Percentiles rank a stretch among this genome's conserved stretches.
Conservation (phyloP, 768 basidiomycete genomes). For the Phylloporus scabripes region DNA sequence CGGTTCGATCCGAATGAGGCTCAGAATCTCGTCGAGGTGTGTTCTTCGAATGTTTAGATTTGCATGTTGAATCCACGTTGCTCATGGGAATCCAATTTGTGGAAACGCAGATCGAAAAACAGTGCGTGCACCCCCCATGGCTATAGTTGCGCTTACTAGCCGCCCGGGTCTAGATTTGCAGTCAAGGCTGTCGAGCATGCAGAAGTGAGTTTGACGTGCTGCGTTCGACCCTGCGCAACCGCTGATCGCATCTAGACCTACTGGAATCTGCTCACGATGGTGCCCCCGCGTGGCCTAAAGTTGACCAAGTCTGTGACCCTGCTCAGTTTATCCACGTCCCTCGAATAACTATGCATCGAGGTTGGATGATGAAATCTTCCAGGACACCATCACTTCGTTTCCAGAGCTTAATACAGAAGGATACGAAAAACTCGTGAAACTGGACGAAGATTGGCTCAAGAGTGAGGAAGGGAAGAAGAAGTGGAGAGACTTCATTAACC, state of each 20-base stretch:
- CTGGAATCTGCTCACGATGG: conserved; percentile 86
- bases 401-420: conserved; percentile 63
- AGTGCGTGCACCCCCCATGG: conserved; percentile 46
- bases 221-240: conserved; percentile 2
- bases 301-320: conserved; percentile 65
- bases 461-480: conserved; percentile 76
- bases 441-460: conserved; percentile 95
- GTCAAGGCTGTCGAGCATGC: conserved; percentile 97
- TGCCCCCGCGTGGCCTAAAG: conserved; percentile 68
- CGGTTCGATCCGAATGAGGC: conserved; percentile 85
- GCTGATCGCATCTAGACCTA: conserved; percentile 59
- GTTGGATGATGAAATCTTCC: conserved; percentile 87
- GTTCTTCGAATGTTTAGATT: conserved; percentile 15
- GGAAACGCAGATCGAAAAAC: conserved; percentile 81
- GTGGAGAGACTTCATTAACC: conserved; percentile 85
- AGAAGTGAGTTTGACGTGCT: conserved; percentile 53
- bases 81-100: conserved; percentile 8
- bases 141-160: conserved; percentile 9
- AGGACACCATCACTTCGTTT: conserved; percentile 69
- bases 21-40: conserved; percentile 86
- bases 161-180: conserved; percentile 23
- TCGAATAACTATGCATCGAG: conserved; percentile 28
- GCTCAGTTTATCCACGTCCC: conserved; percentile 1
- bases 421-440: conserved; percentile 43
- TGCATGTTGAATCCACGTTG: conserved; percentile 19